Percentiles rank a stretch among this genome's conserved stretches.
These are phyloP conservation scores for Thymus mandschuricus DNA, from an alignment of 257 asterid species.

Conservation along the genomic window DNA sequence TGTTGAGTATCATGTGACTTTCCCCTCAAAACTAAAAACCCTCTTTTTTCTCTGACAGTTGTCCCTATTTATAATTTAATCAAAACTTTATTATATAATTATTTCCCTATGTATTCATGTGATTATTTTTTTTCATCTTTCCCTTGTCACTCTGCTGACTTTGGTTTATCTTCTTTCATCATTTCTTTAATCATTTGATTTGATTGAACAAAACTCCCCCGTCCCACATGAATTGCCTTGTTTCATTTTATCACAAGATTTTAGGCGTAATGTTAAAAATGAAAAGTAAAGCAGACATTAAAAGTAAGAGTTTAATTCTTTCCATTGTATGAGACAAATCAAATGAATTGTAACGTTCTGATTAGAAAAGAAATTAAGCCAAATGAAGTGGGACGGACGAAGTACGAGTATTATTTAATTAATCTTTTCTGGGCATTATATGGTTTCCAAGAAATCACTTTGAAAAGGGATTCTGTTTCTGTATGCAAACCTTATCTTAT, in stretches of 20 bases:
- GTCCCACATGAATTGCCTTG: too few species aligned
- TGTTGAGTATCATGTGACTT: slow-evolving; percentile 71
- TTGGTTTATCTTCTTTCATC: neutral
- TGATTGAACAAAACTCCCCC: too few species aligned
- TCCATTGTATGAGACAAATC: too few species aligned
- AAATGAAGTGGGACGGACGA: too few species aligned
- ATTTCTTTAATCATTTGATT: neutral
- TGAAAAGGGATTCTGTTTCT: slow-evolving; percentile 38
- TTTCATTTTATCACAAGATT: too few species aligned
- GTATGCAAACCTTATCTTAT: slow-evolving; percentile 33
- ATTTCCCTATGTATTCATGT: slow-evolving; percentile 28
- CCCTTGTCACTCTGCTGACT: slow-evolving; percentile 35
- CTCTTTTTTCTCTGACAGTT: slow-evolving; percentile 53
- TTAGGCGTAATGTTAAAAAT: too few species aligned
- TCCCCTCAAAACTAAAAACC: slow-evolving; percentile 19
- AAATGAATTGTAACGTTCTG: too few species aligned
- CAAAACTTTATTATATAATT: neutral
- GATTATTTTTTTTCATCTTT: slow-evolving; percentile 58
- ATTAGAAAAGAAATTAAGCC: too few species aligned
- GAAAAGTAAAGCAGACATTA: too few species aligned
- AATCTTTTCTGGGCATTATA: slow-evolving; percentile 46
- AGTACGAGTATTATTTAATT: too few species aligned
- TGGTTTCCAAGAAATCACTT: slow-evolving; percentile 41
- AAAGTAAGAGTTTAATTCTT: too few species aligned
- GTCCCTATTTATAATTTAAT: slow-evolving; percentile 30